phyloP scores from a whole-genome alignment of 2,329 filamentous ascomycete genomes.

The Fonsecaea multimorphosa region DNA sequence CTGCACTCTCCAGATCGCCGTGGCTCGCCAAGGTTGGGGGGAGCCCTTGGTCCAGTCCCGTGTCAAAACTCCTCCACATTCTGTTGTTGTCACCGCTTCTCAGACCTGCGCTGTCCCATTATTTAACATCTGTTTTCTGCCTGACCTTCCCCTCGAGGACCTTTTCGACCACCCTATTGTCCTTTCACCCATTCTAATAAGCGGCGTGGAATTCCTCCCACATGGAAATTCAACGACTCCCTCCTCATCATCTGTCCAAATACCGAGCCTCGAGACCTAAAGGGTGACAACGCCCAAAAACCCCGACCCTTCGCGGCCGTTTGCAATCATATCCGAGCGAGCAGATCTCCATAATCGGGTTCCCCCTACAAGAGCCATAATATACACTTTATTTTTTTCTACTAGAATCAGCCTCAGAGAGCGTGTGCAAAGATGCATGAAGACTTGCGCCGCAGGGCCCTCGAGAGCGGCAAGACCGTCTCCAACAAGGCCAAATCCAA shows the following conservation, averaged over 20 bases:
- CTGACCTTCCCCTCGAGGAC: slow-evolving; percentile 5
- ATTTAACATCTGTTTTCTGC: slow-evolving; percentile 23
- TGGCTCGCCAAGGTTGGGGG: not conserved
- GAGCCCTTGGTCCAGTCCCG: not conserved
- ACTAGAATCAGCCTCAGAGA: not conserved
- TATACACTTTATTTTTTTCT: not conserved
- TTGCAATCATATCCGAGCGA: not conserved
- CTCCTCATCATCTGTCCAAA: slow-evolving; percentile 24
- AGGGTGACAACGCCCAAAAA: slow-evolving; percentile 28
- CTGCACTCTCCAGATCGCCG: not conserved
- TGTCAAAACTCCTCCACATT: slow-evolving; percentile 10
- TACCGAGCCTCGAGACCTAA: slow-evolving; percentile 35
- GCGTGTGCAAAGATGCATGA: slow-evolving; percentile 54
- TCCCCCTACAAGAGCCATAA: not conserved
- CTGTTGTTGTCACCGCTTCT: slow-evolving; percentile 19
- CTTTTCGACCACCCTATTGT: not conserved
- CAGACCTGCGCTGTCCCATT: slow-evolving; percentile 13
- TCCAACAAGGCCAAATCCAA: slow-evolving; percentile 64
- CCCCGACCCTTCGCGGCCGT: no score
- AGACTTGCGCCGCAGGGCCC: slow-evolving; percentile 60
- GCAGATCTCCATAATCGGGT: not conserved
- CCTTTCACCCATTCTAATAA: not conserved
- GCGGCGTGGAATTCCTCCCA: slow-evolving; percentile 19
- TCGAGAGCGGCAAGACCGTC: slow-evolving; percentile 69
- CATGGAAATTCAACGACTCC: slow-evolving; percentile 36